A percentile compares a stretch with the other conserved stretches of the same genome.
phyloP scores from a whole-genome alignment of 495 filamentous ascomycete species.

The Amniculicola lignicola region DNA sequence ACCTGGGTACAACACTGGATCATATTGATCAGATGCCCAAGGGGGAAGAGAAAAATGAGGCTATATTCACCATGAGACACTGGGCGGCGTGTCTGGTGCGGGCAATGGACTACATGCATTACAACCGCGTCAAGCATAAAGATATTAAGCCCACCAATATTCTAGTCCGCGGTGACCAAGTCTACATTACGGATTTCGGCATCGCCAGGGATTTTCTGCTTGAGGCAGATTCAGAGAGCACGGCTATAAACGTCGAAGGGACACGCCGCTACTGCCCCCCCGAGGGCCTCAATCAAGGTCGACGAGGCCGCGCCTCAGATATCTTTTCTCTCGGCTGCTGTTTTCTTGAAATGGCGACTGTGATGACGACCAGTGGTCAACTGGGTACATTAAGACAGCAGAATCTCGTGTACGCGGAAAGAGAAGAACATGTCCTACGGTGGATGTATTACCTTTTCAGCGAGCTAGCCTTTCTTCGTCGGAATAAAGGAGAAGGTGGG shows the following conservation, averaged over 20 bases:
- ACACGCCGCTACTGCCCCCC: conserved; percentile 9
- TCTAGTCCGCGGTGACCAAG: conserved; percentile 4
- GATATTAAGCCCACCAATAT: conserved; percentile 23
- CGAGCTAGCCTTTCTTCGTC: not conserved
- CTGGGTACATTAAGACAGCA: not conserved
- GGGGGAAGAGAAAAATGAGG: conserved; percentile 1
- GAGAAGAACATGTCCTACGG: not conserved
- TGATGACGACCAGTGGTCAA: not conserved
- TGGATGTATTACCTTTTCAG: conserved; percentile 4
- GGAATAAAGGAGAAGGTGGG: not conserved
- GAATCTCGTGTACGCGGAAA: not conserved
- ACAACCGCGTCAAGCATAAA: not conserved
- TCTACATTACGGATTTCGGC: conserved; percentile 22
- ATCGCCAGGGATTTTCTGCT: conserved; percentile 17
- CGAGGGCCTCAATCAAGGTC: not conserved
- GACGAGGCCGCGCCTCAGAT: conserved; percentile 1
- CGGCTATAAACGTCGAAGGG: conserved; percentile 1
- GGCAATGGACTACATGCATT: conserved; percentile 7
- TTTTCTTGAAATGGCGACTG: conserved; percentile 15
- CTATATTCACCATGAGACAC: conserved; percentile 1
- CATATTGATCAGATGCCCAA: not conserved
- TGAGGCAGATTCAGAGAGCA: conserved; percentile 12
- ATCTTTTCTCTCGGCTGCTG: conserved; percentile 15
- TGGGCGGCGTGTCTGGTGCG: conserved; percentile 5
- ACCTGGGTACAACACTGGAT: not conserved